phyloP scores from a whole-genome alignment of 176 grass and related monocot species.

The Triticum urartu region DNA sequence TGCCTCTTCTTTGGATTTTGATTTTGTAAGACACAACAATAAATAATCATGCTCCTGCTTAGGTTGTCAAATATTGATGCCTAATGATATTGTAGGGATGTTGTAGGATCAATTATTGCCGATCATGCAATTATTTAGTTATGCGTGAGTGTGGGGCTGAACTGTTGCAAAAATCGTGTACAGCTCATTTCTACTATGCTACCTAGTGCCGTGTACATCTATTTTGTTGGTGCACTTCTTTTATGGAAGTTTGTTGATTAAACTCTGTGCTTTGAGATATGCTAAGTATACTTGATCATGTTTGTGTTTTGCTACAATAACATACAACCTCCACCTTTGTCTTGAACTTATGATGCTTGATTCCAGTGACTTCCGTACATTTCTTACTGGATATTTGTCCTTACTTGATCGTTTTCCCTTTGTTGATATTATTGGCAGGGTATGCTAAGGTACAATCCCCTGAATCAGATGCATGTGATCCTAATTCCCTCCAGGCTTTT shows the following conservation, averaged over 20 bases:
- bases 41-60: background rate
- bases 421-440: constrained; percentile 34
- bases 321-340: background rate
- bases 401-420: constrained; percentile 12
- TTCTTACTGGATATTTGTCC: background rate
- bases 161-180: background rate
- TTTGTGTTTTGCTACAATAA: background rate
- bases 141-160: background rate
- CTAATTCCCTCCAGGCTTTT: constrained; percentile 40
- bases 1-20: background rate
- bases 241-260: background rate
- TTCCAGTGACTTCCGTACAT: background rate
- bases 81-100: background rate
- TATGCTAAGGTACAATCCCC: constrained; percentile 43
- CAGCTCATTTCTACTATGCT: background rate
- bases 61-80: constrained; percentile 12
- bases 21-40: background rate
- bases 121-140: constrained; percentile 23
- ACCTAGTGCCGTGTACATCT: background rate
- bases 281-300: background rate
- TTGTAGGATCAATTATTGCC: background rate
- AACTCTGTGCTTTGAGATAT: background rate
- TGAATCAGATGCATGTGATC: constrained; percentile 33
- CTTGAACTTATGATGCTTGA: constrained; percentile 14
- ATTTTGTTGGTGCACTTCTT: background rate